Evolutionary conservation across 345 rosid species (phyloP), one percentile per base, ranked within the genome.

Genomic region (Lepidium africanum): DNA sequence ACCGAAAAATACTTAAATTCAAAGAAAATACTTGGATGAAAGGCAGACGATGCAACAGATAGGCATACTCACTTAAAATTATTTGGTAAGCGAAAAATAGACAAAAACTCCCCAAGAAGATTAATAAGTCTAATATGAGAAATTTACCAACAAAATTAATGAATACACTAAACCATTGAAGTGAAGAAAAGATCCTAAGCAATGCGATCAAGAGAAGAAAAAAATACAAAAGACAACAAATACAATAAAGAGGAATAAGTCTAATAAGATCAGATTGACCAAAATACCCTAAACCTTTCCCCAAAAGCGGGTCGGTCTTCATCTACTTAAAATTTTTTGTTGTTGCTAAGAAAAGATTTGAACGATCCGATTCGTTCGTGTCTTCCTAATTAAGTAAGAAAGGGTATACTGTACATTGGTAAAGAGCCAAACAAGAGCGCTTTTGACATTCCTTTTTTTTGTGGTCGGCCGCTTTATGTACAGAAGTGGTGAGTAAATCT

Each of bases 381-480:
- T 32, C 59, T 65, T 72, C 52, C 76, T 48, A 65, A 23, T 39
- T 57, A 57, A 48, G 71, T 48, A 65, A 49, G 71, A 49, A 57
- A 65, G 5, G 45, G 27, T 58, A 30, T 30, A 53, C 78, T 75
- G 57, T 69, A 68, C 73, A 74, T 2, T 54, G 78, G 73, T 60
- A 51, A 67, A 51, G 56, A 67, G 63, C 77, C 60, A 49, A 51
- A 57, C 25, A 19, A 38, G 27, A 68, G 39, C 59, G 16, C 10
- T 39, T 36, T 49, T 3, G 10, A 13, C 38, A 19, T 32, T 14
- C 27, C 2, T 30, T 30, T 30, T 30, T 30, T 30, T 30, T 30
- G 33, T 30, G 32, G 17, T 41, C 7, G 33, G 47, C 54, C 15
- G 37, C 77, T 50, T 60, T 67, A 69, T 75, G 53, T 69, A 75